Evolutionary conservation across 805 yeast genomes (phyloP), one percentile per base, ranked within the genome.

Genomic region (Clavispora vitiphila): DNA sequence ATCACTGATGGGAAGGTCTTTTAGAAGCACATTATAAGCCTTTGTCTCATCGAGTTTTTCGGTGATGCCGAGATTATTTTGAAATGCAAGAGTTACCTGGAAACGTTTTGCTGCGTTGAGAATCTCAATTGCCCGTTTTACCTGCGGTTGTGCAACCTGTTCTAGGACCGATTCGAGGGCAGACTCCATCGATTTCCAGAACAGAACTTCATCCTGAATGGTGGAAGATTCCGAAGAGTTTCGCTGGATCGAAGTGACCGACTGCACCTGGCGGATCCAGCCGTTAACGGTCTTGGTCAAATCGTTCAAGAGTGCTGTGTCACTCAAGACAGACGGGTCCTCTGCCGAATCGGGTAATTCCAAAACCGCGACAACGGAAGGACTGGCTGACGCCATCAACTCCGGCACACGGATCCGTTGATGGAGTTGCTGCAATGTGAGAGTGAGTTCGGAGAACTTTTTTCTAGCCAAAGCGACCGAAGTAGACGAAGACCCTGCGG

Each of bases 141-240:
- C 76, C 26, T 77, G 81, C 0, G 71, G 69, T 1, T 77, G 65
- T 3, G 69, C 59, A 1, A 86, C 60, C 55, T 88, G 96, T 1
- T 68, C 66, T 40, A 77, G 75, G 1, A 86, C 69, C 1, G 79
- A 64, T 2, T 51, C 43, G 34, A 90, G 64, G 0, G 86, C 81
- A 2, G 61, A 55, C 51, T 86, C 91, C 67, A 86, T 69, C 0
- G 87, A 76, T 8, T 68, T 63, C 97, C 97, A 90, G 50, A 85
- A 89, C 36, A 72, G 77, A 3, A 84, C 69, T 53, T 90, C 97
- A 31, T 83, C 88, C 1, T 61, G 50, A 3, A 69, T 50, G 0
- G 79, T 64, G 0, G 78, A 62, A 2, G 86, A 88, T 21, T 74
- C 79, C 0, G 62, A 45, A 0, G 84, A 77, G 21, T 75, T 75